Evolutionary conservation across 2,329 filamentous ascomycete genomes (phyloP), one percentile per base, ranked within the genome.

Genomic region (Cladosporium sp.): DNA sequence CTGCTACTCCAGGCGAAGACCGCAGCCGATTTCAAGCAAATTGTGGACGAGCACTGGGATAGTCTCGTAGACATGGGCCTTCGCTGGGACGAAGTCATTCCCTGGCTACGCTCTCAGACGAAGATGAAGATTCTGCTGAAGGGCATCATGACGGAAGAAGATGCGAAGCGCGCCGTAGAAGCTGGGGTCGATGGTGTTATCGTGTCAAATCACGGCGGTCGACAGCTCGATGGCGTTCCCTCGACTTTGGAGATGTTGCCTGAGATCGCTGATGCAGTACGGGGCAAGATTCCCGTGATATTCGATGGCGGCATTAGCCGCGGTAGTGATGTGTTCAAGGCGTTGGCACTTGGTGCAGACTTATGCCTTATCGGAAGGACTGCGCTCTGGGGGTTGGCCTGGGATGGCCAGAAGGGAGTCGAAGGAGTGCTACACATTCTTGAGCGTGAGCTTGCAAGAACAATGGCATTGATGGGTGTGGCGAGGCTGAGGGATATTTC

Each of bases 271-370:
- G 59, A 61, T 4, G 68, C 68, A 7, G 42, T 82, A 80, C 56
- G 78, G 80, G 59, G 79, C 75, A 17, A 74, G 73, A 22, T 66
- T 74, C 34, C 78, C 78, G 63, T 86, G 22, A 72, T 84, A 32
- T 77, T 85, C 11, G 83, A 86, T 58, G 76, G 72, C 11, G 78
- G 79, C 0, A 73, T 82, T 27, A 60, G 78, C 38, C 72, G 73
- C 13, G 79, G 77, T 0, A 73, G 71, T 1, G 79, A 82, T 59
- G 69, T 80, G 8, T 75, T 82, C 64, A 82, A 82, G 62, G 79
- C 78, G 1, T 61, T 79, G 1, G 72, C 73, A 1, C 60, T 79
- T 2, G 75, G 75, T 3, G 75, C 75, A 0, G 64, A 75, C 30
- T 53, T 56, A 29, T 51, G 50, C 24, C 56, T 77, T 76, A 50